phyloP scores from a whole-genome alignment of 495 filamentous ascomycete genomes.

The Podospora pseudoanserina region DNA sequence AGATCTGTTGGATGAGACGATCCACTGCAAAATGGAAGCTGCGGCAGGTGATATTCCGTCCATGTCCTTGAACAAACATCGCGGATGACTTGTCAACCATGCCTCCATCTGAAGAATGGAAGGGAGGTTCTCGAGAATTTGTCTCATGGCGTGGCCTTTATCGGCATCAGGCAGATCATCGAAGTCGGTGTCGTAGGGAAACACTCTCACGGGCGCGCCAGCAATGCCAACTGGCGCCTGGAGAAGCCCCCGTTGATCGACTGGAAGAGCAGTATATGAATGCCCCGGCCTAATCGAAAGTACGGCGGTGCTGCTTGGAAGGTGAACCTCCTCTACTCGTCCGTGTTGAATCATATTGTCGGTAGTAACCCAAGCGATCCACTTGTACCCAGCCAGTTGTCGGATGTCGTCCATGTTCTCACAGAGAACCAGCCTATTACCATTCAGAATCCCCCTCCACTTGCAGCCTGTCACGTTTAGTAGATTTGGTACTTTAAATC shows the following conservation, averaged over 20 bases:
- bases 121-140: conserved; percentile 66
- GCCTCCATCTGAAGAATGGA: conserved; percentile 57
- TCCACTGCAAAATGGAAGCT: conserved; percentile 74
- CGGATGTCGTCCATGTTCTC: not conserved
- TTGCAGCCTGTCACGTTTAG: not conserved
- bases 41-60: conserved; percentile 61
- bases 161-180: conserved; percentile 28
- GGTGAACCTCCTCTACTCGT: not conserved
- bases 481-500: conserved; percentile 20
- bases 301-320: not conserved
- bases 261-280: not conserved
- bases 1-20: conserved; percentile 86
- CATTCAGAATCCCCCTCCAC: not conserved
- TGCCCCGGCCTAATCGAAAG: not conserved
- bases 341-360: conserved; percentile 23
- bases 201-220: not conserved
- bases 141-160: conserved; percentile 55
- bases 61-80: conserved; percentile 56
- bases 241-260: not conserved
- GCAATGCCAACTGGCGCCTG: not conserved
- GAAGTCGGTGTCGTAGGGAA: conserved; percentile 32
- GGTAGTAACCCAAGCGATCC: not conserved
- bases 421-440: not conserved
- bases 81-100: conserved; percentile 49
- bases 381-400: not conserved